Percentiles rank a stretch among this genome's conserved stretches.
These are phyloP conservation scores for Nidula niveotomentosa DNA, from an alignment of 1,284 basidiomycete species.

Conservation along the genomic window DNA sequence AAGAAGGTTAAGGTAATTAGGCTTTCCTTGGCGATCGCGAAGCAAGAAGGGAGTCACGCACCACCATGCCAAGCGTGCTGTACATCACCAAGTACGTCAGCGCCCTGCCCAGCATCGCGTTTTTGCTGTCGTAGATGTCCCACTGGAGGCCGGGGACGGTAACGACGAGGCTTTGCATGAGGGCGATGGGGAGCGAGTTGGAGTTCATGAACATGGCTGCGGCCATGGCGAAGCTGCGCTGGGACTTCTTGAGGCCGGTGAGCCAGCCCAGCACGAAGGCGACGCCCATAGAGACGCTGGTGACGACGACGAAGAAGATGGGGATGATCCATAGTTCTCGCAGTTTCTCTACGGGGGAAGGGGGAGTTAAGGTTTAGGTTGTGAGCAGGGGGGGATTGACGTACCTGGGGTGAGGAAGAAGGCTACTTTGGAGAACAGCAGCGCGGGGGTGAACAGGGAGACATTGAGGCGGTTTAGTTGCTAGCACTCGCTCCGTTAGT, in stretches of 20 bases:
- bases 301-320: slow-evolving; percentile 76
- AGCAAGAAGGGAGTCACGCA: slow-evolving; percentile 32
- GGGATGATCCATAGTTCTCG: slow-evolving; percentile 92
- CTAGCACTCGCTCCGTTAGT: slow-evolving; percentile 32
- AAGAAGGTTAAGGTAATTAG: background rate
- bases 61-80: slow-evolving; percentile 92
- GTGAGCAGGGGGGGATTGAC: slow-evolving; percentile 12
- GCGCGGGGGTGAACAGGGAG: slow-evolving; percentile 88
- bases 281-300: slow-evolving; percentile 58
- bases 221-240: slow-evolving; percentile 80
- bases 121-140: slow-evolving; percentile 77
- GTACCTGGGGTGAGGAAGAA: slow-evolving; percentile 73
- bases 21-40: background rate
- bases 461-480: slow-evolving; percentile 81
- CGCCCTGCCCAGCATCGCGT: slow-evolving; percentile 90
- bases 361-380: background rate
- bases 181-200: slow-evolving; percentile 90
- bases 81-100: slow-evolving; percentile 92
- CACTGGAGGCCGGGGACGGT: slow-evolving; percentile 86
- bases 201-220: slow-evolving; percentile 91
- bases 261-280: slow-evolving; percentile 49
- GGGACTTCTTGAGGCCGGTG: slow-evolving; percentile 58
- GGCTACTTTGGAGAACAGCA: slow-evolving; percentile 93
- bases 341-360: slow-evolving; percentile 58
- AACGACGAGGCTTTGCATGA: slow-evolving; percentile 87